Base-by-base conservation (phyloP, 768 basidiomycete species). In the Lactifluus echinatus region DNA sequence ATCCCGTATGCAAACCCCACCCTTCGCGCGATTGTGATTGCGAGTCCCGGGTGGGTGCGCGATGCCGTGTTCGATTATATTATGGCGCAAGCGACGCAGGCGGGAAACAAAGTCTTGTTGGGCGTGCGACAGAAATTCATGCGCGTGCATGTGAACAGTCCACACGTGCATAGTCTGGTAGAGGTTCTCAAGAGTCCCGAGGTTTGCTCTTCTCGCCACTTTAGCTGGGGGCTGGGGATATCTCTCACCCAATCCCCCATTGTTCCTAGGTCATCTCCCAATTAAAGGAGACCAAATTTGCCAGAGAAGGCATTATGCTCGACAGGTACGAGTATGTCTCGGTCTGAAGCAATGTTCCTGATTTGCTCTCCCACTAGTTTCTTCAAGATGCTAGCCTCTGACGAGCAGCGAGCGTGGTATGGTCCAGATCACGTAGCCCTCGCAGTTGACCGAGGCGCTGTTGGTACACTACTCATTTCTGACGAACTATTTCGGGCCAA, bases 351-450 rank as follows among this genome's bases (percentile, higher is more conserved):
- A 10, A 12, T 23, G 4, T 29, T 51, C 23, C 33, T 44, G 8
- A 17, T 31, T 53, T 50, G 33, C 29, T 43, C 54, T 28, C 55
- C 46, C 14, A 34, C 2, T 63, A 97, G 94, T 63, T 99, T 99
- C 74, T 93, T 93, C 75, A 99, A 97, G 71, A 98, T 94, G 93
- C 80, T 99, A 28, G 92, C 87, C 0, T 79, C 79, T 1, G 94
- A 99, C 64, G 94, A 97, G 69, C 84, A 94, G 75, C 80, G 96
- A 53, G 96, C n/a, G 4, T 99, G 96, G 96, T 99, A 99, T 70
- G 96, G 95, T 1, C 91, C 94, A 12, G 85, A 90, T 48, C 96
- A 99, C 70, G 96, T 99, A 54, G 76, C 79, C 49, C 78, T 96
- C 21, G 96, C 96, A 3, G 87, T 90, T 34, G 90, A 94, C 66